A percentile compares a stretch with the other conserved stretches of the same genome.
These are phyloP conservation scores for Pisolithus orientalis DNA, from an alignment of 768 basidiomycete species.

Conservation along the genomic window DNA sequence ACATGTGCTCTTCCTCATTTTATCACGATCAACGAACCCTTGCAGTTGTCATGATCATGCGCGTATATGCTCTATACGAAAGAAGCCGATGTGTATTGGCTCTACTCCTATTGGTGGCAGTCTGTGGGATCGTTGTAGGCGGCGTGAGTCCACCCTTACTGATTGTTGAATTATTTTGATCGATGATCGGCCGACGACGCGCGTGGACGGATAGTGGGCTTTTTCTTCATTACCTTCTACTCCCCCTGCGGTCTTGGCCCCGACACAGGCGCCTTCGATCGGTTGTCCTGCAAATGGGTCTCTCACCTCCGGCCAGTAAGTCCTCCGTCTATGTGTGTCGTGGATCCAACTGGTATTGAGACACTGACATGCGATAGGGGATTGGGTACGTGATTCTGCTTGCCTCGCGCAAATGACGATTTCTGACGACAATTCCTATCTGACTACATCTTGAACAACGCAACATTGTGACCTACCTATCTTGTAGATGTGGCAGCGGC, in stretches of 20 bases:
- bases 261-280: not conserved
- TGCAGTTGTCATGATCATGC: not conserved
- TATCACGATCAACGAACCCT: not conserved
- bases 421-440: too few species aligned
- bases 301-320: not conserved
- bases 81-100: not conserved
- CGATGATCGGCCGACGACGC: not conserved
- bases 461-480: not conserved
- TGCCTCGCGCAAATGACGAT: too few species aligned
- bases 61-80: not conserved
- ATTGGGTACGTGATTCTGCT: not conserved
- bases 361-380: not conserved
- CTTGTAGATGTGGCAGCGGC: conserved; percentile 4
- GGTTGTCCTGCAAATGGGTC: not conserved
- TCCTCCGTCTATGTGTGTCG: too few species aligned
- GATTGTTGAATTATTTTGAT: not conserved
- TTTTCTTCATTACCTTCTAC: too few species aligned
- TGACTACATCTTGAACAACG: too few species aligned
- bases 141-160: not conserved
- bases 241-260: not conserved
- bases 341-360: not conserved
- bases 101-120: not conserved
- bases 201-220: not conserved
- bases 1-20: not conserved
- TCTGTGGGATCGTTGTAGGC: not conserved